These are phyloP conservation scores for Corynespora cassiicola DNA, from an alignment of 2,329 filamentous ascomycete genomes.

Conservation along the genomic window DNA sequence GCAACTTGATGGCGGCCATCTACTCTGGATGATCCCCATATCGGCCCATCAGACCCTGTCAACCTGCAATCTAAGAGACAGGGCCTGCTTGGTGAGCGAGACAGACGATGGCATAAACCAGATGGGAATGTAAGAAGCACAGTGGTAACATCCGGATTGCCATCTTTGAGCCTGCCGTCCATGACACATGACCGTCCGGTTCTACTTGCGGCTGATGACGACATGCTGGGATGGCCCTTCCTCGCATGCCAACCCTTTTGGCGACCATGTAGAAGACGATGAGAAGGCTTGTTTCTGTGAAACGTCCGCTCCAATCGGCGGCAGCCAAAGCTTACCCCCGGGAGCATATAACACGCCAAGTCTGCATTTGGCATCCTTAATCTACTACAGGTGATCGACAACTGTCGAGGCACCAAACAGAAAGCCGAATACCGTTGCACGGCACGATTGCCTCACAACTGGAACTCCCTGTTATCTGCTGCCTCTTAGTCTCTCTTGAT, in stretches of 20 bases:
- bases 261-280: constrained; percentile 2
- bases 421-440: constrained; percentile 20
- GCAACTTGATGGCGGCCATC: constrained; percentile 4
- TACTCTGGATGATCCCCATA: constrained; percentile 15
- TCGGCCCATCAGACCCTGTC: constrained; percentile 7
- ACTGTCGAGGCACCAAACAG: constrained; percentile 18
- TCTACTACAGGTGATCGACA: constrained; percentile 30
- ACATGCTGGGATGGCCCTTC: too few relatives aligned
- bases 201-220: too few relatives aligned
- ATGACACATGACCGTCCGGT: too few relatives aligned
- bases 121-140: background rate
- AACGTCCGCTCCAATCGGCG: constrained; percentile 12
- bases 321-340: constrained; percentile 14
- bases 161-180: too few relatives aligned
- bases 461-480: constrained; percentile 26
- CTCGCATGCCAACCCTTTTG: background rate
- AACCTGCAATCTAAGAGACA: constrained; percentile 14
- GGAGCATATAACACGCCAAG: constrained; percentile 22
- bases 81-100: constrained; percentile 3
- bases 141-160: too few relatives aligned
- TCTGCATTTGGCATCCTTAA: constrained; percentile 23
- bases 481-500: constrained; percentile 4
- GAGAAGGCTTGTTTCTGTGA: constrained; percentile 12
- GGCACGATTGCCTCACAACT: constrained; percentile 16
- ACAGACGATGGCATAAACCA: background rate